Conservation (phyloP, 208 protist species). For the Balamuthia mandrillaris region DNA sequence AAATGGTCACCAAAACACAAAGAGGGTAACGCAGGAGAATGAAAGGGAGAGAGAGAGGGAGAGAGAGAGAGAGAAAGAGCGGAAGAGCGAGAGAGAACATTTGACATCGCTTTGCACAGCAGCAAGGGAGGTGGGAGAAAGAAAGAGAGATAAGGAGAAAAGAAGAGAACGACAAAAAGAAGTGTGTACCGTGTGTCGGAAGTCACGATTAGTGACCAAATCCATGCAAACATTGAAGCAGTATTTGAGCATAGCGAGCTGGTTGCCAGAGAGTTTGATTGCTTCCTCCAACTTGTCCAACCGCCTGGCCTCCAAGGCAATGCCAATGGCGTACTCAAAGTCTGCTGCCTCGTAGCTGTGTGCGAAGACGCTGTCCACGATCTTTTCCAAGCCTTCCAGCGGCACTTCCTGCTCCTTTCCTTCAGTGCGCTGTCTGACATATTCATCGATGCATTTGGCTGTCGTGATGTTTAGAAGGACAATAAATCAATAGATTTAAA, state of each 20-base stretch:
- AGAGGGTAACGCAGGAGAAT: too few species aligned
- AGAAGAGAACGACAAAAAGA: neutral
- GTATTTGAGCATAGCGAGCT: slow-evolving; percentile 81
- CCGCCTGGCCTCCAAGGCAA: slow-evolving; percentile 77
- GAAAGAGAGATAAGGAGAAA: neutral
- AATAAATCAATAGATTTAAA: neutral
- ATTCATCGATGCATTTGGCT: slow-evolving; percentile 90
- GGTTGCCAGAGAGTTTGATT: slow-evolving; percentile 54
- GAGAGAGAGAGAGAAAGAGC: neutral
- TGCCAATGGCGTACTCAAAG: slow-evolving; percentile 75
- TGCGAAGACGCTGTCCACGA: slow-evolving; percentile 76
- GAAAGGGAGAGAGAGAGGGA: neutral
- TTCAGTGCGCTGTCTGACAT: slow-evolving; percentile 76
- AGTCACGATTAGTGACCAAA: slow-evolving; percentile 78
- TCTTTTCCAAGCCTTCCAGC: slow-evolving; percentile 23
- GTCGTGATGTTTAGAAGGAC: slow-evolving; percentile 31
- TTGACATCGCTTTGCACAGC: neutral
- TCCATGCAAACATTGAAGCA: slow-evolving; percentile 82
- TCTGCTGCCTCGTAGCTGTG: slow-evolving; percentile 63
- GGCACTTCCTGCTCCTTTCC: slow-evolving; percentile 22
- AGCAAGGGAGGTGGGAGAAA: neutral
- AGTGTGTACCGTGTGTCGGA: slow-evolving; percentile 42
- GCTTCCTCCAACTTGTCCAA: slow-evolving; percentile 75
- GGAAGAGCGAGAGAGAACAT: neutral
- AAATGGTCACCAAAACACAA: too few species aligned